These are phyloP conservation scores for Candida quercuum DNA, from an alignment of 805 yeast genomes.

Conservation along the genomic window DNA sequence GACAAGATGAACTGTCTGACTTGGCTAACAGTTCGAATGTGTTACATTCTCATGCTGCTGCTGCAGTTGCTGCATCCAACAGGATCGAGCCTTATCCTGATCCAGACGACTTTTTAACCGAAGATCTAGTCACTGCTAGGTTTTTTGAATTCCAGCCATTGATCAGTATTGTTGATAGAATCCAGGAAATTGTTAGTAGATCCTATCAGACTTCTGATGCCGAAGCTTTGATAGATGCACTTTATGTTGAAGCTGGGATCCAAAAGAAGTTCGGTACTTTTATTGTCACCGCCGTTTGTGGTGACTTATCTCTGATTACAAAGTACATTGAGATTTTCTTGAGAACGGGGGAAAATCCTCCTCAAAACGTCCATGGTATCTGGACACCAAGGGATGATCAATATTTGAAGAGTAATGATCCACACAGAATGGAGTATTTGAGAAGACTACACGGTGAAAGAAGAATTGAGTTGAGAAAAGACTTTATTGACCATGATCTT, in stretches of 20 bases:
- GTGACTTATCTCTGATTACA: conserved; percentile 38
- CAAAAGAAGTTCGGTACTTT: conserved; percentile 37
- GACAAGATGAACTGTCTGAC: conserved; percentile 16
- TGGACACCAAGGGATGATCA: conserved; percentile 42
- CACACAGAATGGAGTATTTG: conserved; percentile 29
- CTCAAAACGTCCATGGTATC: conserved; percentile 36
- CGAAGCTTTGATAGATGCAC: conserved; percentile 34
- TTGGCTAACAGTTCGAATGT: conserved; percentile 7
- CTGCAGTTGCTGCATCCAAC: conserved; percentile 23
- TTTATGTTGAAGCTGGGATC: conserved; percentile 38
- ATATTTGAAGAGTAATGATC: conserved; percentile 27
- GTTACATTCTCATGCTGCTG: conserved; percentile 13
- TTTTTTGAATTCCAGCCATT: conserved; percentile 30
- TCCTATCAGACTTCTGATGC: conserved; percentile 38
- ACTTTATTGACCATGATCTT: conserved; percentile 32
- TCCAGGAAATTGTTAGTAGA: conserved; percentile 34
- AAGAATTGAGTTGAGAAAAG: conserved; percentile 36
- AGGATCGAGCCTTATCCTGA: conserved; percentile 7
- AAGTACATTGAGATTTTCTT: conserved; percentile 36
- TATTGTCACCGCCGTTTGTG: conserved; percentile 37
- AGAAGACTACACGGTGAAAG: conserved; percentile 34
- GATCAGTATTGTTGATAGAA: conserved; percentile 27
- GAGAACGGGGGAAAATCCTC: conserved; percentile 36
- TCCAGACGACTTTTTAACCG: conserved; percentile 30
- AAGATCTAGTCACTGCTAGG: conserved; percentile 29